These are phyloP conservation scores for Harrya chromipes DNA, from an alignment of 768 basidiomycete species.

Conservation along the genomic window DNA sequence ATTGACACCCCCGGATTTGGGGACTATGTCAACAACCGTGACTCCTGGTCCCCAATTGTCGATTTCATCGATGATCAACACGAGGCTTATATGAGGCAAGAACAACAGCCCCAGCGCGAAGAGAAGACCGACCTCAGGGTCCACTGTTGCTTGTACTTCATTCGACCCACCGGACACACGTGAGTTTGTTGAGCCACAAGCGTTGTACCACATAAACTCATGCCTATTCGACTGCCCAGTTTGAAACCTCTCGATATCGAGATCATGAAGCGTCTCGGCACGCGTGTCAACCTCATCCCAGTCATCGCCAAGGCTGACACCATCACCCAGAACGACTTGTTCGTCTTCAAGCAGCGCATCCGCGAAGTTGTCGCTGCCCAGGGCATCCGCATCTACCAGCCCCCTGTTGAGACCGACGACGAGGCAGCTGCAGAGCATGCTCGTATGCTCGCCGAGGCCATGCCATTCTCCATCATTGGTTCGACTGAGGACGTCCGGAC, in stretches of 20 bases:
- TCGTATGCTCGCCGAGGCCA: constrained; percentile 80
- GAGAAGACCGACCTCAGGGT: constrained; percentile 96
- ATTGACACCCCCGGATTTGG: constrained; percentile 99
- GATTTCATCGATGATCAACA: constrained; percentile 98
- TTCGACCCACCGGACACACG: constrained; percentile 95
- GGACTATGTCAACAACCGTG: constrained; percentile 99
- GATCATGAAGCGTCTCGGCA: constrained; percentile 99
- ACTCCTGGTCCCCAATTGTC: constrained; percentile 97
- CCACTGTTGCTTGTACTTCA: constrained; percentile 96
- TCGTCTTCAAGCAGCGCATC: constrained; percentile 90
- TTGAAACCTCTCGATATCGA: constrained; percentile 98
- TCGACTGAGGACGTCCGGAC: constrained; percentile 94
- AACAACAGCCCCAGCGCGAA: constrained; percentile 94
- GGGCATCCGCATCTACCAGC: constrained; percentile 92
- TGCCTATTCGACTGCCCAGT: constrained; percentile 28
- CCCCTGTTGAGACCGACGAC: constrained; percentile 87
- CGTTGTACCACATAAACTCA: neutral
- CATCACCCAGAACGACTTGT: constrained; percentile 89
- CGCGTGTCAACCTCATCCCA: constrained; percentile 96
- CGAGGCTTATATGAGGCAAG: constrained; percentile 95
- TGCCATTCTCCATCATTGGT: constrained; percentile 99
- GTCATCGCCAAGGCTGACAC: constrained; percentile 98
- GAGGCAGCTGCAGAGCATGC: constrained; percentile 87
- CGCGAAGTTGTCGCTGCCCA: constrained; percentile 89
- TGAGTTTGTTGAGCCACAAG: constrained; percentile 39